A percentile compares a stretch with the other conserved stretches of the same genome.
Evolutionary conservation across 169 alveolate species (phyloP).

Genomic region (Pseudocohnilembus persalinus): DNA sequence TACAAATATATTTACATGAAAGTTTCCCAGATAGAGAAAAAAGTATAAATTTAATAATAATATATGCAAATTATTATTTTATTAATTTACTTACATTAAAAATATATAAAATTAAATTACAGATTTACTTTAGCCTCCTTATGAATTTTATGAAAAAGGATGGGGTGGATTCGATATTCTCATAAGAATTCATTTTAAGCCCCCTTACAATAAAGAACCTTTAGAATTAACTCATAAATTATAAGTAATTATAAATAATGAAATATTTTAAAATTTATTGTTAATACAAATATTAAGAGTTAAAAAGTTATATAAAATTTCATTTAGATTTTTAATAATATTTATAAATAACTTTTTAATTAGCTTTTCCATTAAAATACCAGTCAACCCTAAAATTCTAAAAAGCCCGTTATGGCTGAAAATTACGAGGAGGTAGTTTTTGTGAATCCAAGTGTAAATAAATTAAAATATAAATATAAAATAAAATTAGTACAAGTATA

Average conservation of each 20-base stretch:
- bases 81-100: neutral
- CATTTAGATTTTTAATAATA: no score
- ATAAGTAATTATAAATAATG: neutral
- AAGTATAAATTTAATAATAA: neutral
- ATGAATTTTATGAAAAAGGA: neutral
- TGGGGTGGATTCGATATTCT: neutral
- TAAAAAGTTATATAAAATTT: no score
- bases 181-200: no score
- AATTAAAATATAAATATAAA: no score
- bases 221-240: neutral
- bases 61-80: neutral
- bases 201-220: neutral
- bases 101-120: no score
- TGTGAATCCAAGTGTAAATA: neutral
- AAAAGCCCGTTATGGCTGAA: neutral
- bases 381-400: neutral
- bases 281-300: no score
- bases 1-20: no score
- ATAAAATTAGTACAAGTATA: no score
- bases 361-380: neutral
- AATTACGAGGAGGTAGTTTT: neutral
- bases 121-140: neutral
- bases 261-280: no score
- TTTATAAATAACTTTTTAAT: no score
- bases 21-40: neutral